Conservation (phyloP, 176 grass and related monocot species). For the Panicum miliaceum region DNA sequence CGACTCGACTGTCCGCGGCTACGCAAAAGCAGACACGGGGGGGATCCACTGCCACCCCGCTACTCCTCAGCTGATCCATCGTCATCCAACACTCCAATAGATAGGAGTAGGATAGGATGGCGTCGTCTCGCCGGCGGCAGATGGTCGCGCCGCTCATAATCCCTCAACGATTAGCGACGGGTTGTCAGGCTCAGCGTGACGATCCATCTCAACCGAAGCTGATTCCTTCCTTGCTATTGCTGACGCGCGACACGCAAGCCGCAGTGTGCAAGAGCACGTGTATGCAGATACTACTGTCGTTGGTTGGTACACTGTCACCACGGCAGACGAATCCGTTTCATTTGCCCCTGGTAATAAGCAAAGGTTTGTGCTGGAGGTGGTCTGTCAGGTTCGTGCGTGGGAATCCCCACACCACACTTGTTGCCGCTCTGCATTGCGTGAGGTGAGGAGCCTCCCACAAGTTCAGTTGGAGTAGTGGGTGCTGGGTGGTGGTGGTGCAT, state of each 20-base stretch:
- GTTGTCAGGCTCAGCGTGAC: no score
- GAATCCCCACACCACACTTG: background rate
- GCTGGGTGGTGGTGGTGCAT: background rate
- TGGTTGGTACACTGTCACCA: constrained; percentile 22
- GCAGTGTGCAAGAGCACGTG: background rate
- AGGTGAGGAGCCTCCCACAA: background rate
- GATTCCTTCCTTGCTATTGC: background rate
- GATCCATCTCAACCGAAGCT: background rate
- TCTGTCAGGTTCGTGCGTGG: background rate
- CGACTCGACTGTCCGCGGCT: background rate
- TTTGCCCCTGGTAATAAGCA: constrained; percentile 25
- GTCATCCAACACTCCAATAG: no score
- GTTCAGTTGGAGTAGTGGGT: background rate
- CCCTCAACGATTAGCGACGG: no score
- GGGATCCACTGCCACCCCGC: no score
- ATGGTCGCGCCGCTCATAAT: no score
- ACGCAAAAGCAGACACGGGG: background rate
- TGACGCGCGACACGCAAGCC: background rate
- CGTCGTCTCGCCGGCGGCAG: no score
- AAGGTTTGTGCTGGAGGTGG: constrained; percentile 8
- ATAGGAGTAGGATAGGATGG: no score
- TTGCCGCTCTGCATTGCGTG: no score
- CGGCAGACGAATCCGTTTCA: background rate
- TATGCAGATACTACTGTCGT: background rate
- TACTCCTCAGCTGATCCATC: no score